Base-by-base conservation (phyloP, 305 asterid species). In the Coffea humblotiana region DNA sequence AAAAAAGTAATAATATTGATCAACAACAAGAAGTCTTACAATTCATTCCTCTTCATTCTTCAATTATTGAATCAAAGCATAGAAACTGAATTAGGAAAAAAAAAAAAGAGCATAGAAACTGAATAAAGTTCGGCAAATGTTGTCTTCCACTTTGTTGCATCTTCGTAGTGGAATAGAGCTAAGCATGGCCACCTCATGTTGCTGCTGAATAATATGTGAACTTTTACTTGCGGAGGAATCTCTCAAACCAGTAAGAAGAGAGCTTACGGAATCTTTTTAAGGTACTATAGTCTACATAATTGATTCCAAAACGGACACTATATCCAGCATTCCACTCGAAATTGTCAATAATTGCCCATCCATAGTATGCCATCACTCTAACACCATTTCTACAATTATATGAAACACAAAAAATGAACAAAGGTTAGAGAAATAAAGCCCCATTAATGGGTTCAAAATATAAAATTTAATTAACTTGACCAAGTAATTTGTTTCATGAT, bases 301-400 rank as follows among this genome's bases (percentile, higher is more conserved):
- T 74, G 9, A 80, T 74, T 51, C 83, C 83, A 32, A 74, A 80
- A 18, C 79, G 63, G 3, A 80, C 76, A 0, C 49, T 74, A 67
- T 74, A 80, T 15, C 79, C 83, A 29, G 40, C 9, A 19, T 29
- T 35, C 82, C 82, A 79, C 25, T 78, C 74, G 18, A 78, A 67
- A 37, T 78, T 78, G 25, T 78, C 75, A 43, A 76, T 14, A 13
- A 76, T 52, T 43, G 79, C 45, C 79, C 79, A 76, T 25, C 79
- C 79, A 27, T 76, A 76, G 16, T 61, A 76, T 63, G 72, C 79
- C 29, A 6, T 43, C 0, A 76, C 79, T 6, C 21, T 43, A 0
- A 63, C 79, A 5, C 79, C 79, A 25, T 76, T 45, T 10, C 79
- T 76, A 40, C 13, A 49, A 2, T 40, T 49, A 49, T 14, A 49